A percentile compares a stretch with the other conserved stretches of the same genome.
phyloP scores from a whole-genome alignment of 139 green algal species.

The Eudorina sp. region DNA sequence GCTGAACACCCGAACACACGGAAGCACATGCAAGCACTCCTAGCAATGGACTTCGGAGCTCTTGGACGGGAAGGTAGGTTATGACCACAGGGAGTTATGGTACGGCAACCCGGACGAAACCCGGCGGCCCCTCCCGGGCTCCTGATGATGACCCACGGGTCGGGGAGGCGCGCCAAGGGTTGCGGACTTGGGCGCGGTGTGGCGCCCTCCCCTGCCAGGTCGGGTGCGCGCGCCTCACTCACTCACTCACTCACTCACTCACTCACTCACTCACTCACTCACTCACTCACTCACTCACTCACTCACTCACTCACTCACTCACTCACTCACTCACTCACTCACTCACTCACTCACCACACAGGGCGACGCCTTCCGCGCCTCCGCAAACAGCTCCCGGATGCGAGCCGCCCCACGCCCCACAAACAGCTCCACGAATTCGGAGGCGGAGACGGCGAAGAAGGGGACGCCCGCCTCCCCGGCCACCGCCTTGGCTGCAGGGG shows the following conservation, averaged over 20 bases:
- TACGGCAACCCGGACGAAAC: too few species aligned
- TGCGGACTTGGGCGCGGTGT: neutral
- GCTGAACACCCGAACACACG: neutral
- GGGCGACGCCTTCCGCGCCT: slow-evolving; percentile 86
- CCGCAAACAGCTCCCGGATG: slow-evolving; percentile 93
- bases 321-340: neutral
- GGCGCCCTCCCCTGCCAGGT: neutral
- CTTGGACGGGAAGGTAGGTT: too few species aligned
- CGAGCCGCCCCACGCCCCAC: slow-evolving; percentile 94
- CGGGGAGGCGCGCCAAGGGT: too few species aligned
- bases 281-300: neutral
- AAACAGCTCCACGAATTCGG: slow-evolving; percentile 99
- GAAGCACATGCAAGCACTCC: neutral
- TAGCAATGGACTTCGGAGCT: too few species aligned
- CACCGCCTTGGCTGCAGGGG: slow-evolving; percentile 84
- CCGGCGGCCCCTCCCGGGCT: too few species aligned
- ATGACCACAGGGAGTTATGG: too few species aligned
- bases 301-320: neutral
- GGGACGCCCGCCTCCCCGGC: slow-evolving; percentile 91
- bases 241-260: neutral
- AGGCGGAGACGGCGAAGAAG: slow-evolving; percentile 94
- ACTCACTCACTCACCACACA: slow-evolving; percentile 70
- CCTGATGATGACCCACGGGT: too few species aligned
- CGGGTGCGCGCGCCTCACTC: neutral
- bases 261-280: neutral